These are phyloP conservation scores for Penicillium coprophilum DNA, from an alignment of 495 filamentous ascomycete species.

Conservation along the genomic window DNA sequence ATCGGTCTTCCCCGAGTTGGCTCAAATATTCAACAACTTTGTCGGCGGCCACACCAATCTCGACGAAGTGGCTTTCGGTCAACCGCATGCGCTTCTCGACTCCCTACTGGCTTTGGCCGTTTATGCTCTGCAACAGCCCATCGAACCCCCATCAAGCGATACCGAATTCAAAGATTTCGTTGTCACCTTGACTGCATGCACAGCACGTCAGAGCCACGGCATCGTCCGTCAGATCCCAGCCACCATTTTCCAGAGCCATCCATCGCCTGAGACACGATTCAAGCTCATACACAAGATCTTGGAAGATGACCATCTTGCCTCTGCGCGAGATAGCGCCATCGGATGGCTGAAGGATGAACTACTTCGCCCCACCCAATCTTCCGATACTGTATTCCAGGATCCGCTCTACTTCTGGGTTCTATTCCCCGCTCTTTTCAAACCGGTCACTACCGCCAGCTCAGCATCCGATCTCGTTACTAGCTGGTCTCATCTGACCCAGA, in stretches of 20 bases:
- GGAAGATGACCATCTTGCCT: constrained; percentile 69
- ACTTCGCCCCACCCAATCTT: constrained; percentile 41
- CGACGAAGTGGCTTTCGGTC: constrained; percentile 41
- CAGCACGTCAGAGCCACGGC: constrained; percentile 62
- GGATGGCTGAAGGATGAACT: constrained; percentile 88
- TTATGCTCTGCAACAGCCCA: constrained; percentile 28
- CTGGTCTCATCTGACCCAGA: constrained; percentile 42
- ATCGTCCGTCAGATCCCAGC: constrained; percentile 73
- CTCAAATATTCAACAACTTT: constrained; percentile 58
- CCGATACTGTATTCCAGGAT: constrained; percentile 34
- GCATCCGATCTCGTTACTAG: constrained; percentile 34
- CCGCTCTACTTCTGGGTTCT: constrained; percentile 54
- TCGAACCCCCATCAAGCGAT: constrained; percentile 26
- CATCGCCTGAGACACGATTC: constrained; percentile 65
- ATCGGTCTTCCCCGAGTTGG: constrained; percentile 64
- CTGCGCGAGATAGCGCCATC: constrained; percentile 77
- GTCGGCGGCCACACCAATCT: constrained; percentile 49
- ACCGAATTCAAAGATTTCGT: constrained; percentile 43
- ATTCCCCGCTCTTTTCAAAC: constrained; percentile 37
- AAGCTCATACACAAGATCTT: constrained; percentile 78
- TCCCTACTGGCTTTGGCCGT: constrained; percentile 40
- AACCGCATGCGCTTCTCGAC: constrained; percentile 44
- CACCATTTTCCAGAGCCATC: constrained; percentile 71
- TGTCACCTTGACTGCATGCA: constrained; percentile 68
- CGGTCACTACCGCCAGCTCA: constrained; percentile 22